Conservation (phyloP, 2,329 filamentous ascomycete species). For the Penicillium sp. region DNA sequence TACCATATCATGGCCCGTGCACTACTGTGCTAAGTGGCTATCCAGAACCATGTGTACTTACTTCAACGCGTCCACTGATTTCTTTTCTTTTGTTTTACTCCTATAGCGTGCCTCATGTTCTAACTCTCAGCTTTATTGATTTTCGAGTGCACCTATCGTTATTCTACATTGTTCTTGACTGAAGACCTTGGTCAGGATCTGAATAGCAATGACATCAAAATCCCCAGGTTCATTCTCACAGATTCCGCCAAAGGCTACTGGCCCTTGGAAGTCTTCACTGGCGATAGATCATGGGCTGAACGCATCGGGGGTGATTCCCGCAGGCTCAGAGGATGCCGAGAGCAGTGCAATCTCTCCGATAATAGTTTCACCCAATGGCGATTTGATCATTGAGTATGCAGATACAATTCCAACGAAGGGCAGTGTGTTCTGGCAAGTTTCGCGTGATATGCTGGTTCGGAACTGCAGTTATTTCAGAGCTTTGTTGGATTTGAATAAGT, state of each 20-base stretch:
- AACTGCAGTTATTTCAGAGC: constrained; percentile 42
- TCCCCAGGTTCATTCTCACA: neutral
- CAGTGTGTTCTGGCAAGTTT: constrained; percentile 34
- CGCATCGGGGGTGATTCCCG: no score
- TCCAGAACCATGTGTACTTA: neutral
- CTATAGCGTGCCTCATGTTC: neutral
- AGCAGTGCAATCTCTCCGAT: neutral
- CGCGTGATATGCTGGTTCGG: constrained; percentile 29
- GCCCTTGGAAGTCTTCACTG: neutral
- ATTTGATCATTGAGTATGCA: constrained; percentile 38
- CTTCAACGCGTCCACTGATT: neutral
- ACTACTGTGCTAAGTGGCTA: neutral
- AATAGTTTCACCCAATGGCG: constrained; percentile 30
- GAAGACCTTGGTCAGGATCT: neutral
- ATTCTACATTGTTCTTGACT: neutral
- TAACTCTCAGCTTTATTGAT: neutral
- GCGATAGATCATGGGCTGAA: neutral
- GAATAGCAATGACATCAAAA: neutral
- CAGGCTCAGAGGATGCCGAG: neutral
- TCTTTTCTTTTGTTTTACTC: neutral
- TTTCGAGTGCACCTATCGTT: neutral
- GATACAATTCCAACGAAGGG: constrained; percentile 5
- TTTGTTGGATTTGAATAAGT: constrained; percentile 43
- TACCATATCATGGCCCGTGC: neutral
- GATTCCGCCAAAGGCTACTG: neutral